Evolutionary conservation across 2,329 filamentous ascomycete species (phyloP).

Genomic region (Setomelanomma holmii): DNA sequence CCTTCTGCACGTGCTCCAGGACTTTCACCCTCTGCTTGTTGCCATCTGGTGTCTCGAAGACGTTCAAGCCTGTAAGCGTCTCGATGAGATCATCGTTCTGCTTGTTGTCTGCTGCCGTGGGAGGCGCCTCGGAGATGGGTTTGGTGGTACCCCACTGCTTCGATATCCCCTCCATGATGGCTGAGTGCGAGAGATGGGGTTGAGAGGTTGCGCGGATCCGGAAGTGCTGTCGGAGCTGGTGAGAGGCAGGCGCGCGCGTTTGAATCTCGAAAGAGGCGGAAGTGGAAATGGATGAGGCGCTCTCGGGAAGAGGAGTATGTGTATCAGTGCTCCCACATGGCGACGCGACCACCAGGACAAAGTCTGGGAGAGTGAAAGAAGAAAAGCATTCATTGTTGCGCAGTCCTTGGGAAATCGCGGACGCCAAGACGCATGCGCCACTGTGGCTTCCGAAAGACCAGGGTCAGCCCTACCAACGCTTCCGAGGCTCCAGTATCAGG

Average conservation of each 20-base stretch:
- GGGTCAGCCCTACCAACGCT: constrained; percentile 5
- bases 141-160: constrained; percentile 76
- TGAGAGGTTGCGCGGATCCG: constrained; percentile 19
- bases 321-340: constrained; percentile 40
- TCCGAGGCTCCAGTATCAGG: neutral
- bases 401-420: constrained; percentile 19
- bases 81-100: constrained; percentile 80
- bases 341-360: constrained; percentile 30
- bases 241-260: constrained; percentile 21
- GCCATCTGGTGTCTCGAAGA: constrained; percentile 84
- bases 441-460: constrained; percentile 13
- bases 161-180: constrained; percentile 41
- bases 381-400: constrained; percentile 13
- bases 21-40: constrained; percentile 74
- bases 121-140: constrained; percentile 78
- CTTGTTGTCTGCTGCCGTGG: constrained; percentile 77
- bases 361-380: constrained; percentile 20
- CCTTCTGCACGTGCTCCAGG: constrained; percentile 76
- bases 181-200: constrained; percentile 7
- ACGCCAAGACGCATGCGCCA: constrained; percentile 25
- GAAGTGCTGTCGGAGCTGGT: constrained; percentile 30
- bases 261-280: constrained; percentile 14
- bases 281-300: too few relatives aligned
- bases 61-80: constrained; percentile 87
- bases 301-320: constrained; percentile 1